Evolutionary conservation across 2,329 filamentous ascomycete genomes (phyloP).

Genomic region (Lasiodiplodia theobromae): DNA sequence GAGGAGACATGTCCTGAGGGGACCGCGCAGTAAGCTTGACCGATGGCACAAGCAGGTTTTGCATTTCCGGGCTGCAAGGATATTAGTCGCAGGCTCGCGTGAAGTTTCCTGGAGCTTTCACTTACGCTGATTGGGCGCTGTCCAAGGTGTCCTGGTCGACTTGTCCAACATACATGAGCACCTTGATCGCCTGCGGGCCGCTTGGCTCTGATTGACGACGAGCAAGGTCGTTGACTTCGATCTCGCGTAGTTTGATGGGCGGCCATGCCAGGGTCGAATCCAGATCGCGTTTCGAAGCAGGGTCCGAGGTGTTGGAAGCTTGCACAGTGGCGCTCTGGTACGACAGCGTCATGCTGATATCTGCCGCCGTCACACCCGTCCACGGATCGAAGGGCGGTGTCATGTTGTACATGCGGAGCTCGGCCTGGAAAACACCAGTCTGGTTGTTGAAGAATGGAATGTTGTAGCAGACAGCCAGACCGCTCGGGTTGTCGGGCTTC

Average conservation of each 20-base stretch:
- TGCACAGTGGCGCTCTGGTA: conserved; percentile 53
- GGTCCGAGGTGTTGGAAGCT: conserved; percentile 2
- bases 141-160: conserved; percentile 66
- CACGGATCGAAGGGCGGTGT: conserved; percentile 62
- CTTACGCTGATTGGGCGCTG: conserved; percentile 68
- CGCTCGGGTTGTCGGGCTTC: conserved; percentile 73
- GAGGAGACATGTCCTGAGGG: conserved; percentile 53
- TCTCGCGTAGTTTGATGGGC: conserved; percentile 35
- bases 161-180: conserved; percentile 73
- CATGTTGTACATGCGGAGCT: conserved; percentile 76
- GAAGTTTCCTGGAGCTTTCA: conserved; percentile 23
- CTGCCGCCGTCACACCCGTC: conserved; percentile 47
- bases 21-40: conserved; percentile 70
- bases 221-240: conserved; percentile 33
- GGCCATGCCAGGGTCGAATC: conserved; percentile 36
- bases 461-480: conserved; percentile 84
- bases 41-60: conserved; percentile 71
- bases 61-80: conserved; percentile 3
- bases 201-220: conserved; percentile 15
- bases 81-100: neutral
- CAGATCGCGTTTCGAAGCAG: conserved; percentile 36
- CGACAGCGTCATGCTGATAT: conserved; percentile 51
- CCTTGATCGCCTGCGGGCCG: conserved; percentile 56
- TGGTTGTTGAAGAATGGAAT: conserved; percentile 72
- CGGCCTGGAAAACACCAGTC: conserved; percentile 76